Evolutionary conservation across 2,329 filamentous ascomycete genomes (phyloP), one percentile per base, ranked within the genome.

Genomic region (Hypoxylon sp.): DNA sequence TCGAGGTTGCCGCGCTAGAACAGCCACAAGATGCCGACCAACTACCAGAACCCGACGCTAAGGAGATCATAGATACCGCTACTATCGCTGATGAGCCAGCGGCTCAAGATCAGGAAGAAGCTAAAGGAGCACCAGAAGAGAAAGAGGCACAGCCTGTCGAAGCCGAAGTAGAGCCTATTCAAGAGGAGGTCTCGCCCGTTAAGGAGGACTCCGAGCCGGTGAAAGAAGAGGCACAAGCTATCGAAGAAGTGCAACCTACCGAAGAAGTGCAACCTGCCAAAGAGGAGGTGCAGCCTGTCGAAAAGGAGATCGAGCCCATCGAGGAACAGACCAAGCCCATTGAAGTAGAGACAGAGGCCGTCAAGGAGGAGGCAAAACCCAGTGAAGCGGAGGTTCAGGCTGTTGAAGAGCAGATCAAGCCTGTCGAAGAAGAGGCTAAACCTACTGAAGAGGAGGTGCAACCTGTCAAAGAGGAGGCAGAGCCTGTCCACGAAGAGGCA

Each of bases 1-100:
- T n/a, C 6, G 46, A 29, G 27, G 24, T 27, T 15, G 24, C 39
- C 21, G 24, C 19, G 31, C 11, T 31, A 50, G 21, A 39, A 1
- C 54, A 42, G 6, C 21, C 24, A 31, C 48, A 44, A 31, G 37
- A 35, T 31, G 21, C 32, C 6, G 56, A 67, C 2, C 46, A 64
- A 27, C 35, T 56, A 11, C 50, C 68, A 58, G 70, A 70, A 47
- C 62, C 32, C 5, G 17, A 35, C 19, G n/a, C 29, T 19, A 52
- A 60, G 24, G 65, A 66, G 11, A 11, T 37, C 32, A 35, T 21
- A 47, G 64, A 67, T 31, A 24, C 17, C 24, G 35, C 8, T 42
- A 21, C 13, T 2, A 31, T 19, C 10, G 51, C 47, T 17, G n/a
- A 62, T 31, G 19, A 47, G 6, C 44, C 63, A 31, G 44, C 27